These are phyloP conservation scores for Encephalitozoon intestinalis DNA, from an alignment of 371 early-diverging fungal species.

Conservation along the genomic window DNA sequence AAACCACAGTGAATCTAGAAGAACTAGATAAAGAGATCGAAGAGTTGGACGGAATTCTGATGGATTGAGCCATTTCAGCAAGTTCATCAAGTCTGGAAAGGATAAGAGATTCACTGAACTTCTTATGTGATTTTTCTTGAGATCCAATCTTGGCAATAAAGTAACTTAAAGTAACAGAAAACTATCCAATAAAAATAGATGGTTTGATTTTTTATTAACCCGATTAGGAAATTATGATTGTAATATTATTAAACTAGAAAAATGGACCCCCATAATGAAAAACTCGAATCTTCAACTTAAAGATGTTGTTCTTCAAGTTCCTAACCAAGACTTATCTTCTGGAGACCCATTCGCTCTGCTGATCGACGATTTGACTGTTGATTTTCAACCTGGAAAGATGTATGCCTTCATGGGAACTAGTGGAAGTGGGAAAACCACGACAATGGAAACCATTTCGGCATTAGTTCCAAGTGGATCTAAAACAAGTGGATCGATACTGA, in stretches of 20 bases:
- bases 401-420: constrained; percentile 71
- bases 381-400: constrained; percentile 21
- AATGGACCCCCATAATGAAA: neutral
- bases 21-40: constrained; percentile 24
- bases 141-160: too few species aligned
- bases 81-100: neutral
- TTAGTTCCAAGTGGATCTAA: constrained; percentile 63
- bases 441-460: constrained; percentile 60
- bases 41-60: constrained; percentile 4
- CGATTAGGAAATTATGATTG: too few species aligned
- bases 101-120: neutral
- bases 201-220: too few species aligned
- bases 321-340: neutral
- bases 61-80: neutral
- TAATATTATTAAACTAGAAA: too few species aligned
- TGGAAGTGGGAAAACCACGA: constrained; percentile 64
- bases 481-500: constrained; percentile 63
- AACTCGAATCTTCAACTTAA: neutral
- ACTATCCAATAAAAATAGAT: too few species aligned
- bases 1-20: neutral
- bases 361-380: neutral
- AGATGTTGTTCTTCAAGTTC: neutral
- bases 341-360: neutral
- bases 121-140: too few species aligned
- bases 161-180: too few species aligned